These are phyloP conservation scores for Mycena latifolia DNA, from an alignment of 768 basidiomycete genomes.

Conservation along the genomic window DNA sequence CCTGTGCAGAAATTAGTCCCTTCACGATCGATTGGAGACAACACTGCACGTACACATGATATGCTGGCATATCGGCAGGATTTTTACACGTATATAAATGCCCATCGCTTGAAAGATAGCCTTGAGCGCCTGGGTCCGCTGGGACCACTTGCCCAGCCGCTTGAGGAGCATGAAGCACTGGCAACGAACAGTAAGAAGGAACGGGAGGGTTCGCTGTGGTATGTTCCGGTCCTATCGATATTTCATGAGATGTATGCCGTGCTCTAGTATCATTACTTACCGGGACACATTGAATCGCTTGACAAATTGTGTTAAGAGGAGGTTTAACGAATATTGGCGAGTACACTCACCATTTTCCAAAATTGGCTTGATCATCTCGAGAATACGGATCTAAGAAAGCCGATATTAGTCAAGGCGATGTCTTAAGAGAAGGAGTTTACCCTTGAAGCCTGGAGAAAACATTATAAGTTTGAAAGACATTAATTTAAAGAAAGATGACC, in stretches of 20 bases:
- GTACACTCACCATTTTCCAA: slow-evolving; percentile 62
- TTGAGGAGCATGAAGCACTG: slow-evolving; percentile 61
- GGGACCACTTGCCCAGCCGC: slow-evolving; percentile 23
- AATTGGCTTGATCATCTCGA: slow-evolving; percentile 65
- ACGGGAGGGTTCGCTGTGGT: slow-evolving; percentile 51
- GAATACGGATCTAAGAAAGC: slow-evolving; percentile 65
- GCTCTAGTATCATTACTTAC: slow-evolving; percentile 42
- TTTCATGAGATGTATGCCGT: background rate
- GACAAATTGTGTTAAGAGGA: background rate
- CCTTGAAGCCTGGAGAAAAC: slow-evolving; percentile 62
- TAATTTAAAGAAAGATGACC: background rate
- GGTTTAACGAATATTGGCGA: background rate
- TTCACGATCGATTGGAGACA: background rate
- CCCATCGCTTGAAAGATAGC: slow-evolving; percentile 69
- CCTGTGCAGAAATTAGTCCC: slow-evolving; percentile 13
- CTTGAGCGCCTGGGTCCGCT: slow-evolving; percentile 43
- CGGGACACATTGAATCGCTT: slow-evolving; percentile 66
- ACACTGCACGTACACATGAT: slow-evolving; percentile 73
- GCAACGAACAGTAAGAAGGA: slow-evolving; percentile 67
- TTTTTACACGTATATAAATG: slow-evolving; percentile 68
- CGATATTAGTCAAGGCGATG: background rate
- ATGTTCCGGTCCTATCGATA: slow-evolving; percentile 62
- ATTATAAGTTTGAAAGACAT: background rate
- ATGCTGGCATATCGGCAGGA: slow-evolving; percentile 64
- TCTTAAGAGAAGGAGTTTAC: slow-evolving; percentile 38